phyloP scores from a whole-genome alignment of 2,329 filamentous ascomycete species.

The Malbranchea cinnamomea region DNA sequence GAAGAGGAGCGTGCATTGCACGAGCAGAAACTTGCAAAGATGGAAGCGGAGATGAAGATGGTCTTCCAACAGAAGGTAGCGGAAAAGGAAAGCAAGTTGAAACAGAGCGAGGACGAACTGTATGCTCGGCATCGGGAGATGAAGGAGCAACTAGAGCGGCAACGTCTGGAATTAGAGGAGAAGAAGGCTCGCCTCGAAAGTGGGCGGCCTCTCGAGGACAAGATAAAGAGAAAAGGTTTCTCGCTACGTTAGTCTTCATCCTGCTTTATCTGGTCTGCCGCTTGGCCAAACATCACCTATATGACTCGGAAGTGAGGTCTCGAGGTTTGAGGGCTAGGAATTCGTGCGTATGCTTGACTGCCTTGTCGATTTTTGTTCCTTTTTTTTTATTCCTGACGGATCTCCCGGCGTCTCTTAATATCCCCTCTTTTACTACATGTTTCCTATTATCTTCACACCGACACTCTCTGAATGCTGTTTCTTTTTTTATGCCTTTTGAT shows the following conservation, averaged over 20 bases:
- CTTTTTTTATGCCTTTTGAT: slow-evolving; percentile 7
- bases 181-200: slow-evolving; percentile 95
- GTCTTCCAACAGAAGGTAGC: slow-evolving; percentile 99
- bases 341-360: slow-evolving; percentile 13
- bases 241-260: slow-evolving; percentile 63
- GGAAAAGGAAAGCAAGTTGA: slow-evolving; percentile 98
- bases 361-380: slow-evolving; percentile 16
- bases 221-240: slow-evolving; percentile 98
- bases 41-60: slow-evolving; percentile 99
- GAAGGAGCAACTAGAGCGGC: slow-evolving; percentile 97
- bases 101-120: slow-evolving; percentile 97
- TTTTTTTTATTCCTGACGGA: slow-evolving; percentile 8
- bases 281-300: no score
- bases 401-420: slow-evolving; percentile 10
- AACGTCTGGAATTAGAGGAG: slow-evolving; percentile 89
- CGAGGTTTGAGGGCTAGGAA: no score
- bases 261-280: slow-evolving; percentile 4
- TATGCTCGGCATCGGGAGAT: slow-evolving; percentile 98
- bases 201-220: slow-evolving; percentile 89
- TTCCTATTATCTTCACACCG: slow-evolving; percentile 1
- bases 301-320: not conserved
- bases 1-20: slow-evolving; percentile 96
- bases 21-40: slow-evolving; percentile 99
- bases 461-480: slow-evolving; percentile 1
- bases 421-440: slow-evolving; percentile 1